Conservation (phyloP, 2,329 filamentous ascomycete species). For the Hysterium pulicare region DNA sequence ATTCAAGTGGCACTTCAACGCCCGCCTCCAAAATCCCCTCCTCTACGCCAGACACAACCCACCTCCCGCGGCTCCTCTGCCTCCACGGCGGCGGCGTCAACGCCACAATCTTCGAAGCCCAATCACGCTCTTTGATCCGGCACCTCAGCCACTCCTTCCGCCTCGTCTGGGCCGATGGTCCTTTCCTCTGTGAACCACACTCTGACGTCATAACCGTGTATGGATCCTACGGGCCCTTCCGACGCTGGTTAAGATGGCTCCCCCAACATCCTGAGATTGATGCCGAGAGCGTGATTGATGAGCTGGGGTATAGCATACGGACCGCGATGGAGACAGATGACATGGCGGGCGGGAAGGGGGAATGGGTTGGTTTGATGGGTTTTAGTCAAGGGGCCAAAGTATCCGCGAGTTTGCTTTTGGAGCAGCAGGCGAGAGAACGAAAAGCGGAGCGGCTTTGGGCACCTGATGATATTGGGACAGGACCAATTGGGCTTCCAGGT, state of each 20-base stretch:
- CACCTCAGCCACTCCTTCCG: slow-evolving; percentile 59
- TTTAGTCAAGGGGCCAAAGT: slow-evolving; percentile 52
- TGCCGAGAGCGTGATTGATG: slow-evolving; percentile 45
- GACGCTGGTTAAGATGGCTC: slow-evolving; percentile 62
- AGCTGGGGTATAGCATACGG: slow-evolving; percentile 46
- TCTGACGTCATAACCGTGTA: slow-evolving; percentile 64
- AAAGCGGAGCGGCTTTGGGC: slow-evolving; percentile 29
- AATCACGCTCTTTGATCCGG: slow-evolving; percentile 58
- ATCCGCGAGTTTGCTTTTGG: slow-evolving; percentile 45
- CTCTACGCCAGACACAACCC: slow-evolving; percentile 21
- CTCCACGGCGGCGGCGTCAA: slow-evolving; percentile 79
- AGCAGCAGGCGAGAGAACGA: slow-evolving; percentile 56
- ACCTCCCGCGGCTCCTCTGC: slow-evolving; percentile 67
- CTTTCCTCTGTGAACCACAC: slow-evolving; percentile 61
- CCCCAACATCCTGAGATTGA: slow-evolving; percentile 55
- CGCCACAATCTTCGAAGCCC: slow-evolving; percentile 63
- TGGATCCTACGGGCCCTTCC: slow-evolving; percentile 63
- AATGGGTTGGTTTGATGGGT: slow-evolving; percentile 50
- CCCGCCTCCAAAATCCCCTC: slow-evolving; percentile 18
- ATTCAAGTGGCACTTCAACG: too few species aligned
- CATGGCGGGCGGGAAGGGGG: slow-evolving; percentile 36
- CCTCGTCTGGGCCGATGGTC: slow-evolving; percentile 69
- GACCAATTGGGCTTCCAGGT: slow-evolving; percentile 21
- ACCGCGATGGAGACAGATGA: slow-evolving; percentile 46
- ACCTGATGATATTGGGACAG: slow-evolving; percentile 15